phyloP scores from a whole-genome alignment of 805 yeast genomes.

The Priceomyces medius region DNA sequence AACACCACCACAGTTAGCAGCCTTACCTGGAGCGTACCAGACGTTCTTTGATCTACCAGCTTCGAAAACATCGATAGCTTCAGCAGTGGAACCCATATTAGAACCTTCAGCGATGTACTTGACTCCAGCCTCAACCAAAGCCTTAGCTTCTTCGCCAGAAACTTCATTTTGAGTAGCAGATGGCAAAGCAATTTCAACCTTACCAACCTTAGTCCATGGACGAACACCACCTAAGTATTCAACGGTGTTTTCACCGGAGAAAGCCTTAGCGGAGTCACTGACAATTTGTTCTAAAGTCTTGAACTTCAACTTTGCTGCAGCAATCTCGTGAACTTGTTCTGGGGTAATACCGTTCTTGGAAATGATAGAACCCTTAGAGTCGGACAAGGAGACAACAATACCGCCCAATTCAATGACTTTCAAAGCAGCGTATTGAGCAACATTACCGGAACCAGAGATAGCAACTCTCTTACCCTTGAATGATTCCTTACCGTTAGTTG shows the following conservation, averaged over 20 bases:
- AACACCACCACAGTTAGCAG: slow-evolving; percentile 99
- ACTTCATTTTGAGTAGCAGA: slow-evolving; percentile 99
- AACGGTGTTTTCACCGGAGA: slow-evolving; percentile 53
- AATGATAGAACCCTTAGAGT: slow-evolving; percentile 88
- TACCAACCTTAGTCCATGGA: slow-evolving; percentile 92
- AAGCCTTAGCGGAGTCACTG: slow-evolving; percentile 51
- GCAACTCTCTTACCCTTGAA: slow-evolving; percentile 94
- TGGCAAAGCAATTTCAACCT: slow-evolving; percentile 94
- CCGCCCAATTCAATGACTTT: slow-evolving; percentile 97
- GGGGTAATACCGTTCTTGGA: slow-evolving; percentile 78
- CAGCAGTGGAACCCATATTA: slow-evolving; percentile 98
- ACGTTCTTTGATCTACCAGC: slow-evolving; percentile 66
- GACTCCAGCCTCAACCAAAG: slow-evolving; percentile 87
- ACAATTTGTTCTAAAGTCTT: slow-evolving; percentile 69
- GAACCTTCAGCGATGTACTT: slow-evolving; percentile 98
- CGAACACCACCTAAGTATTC: slow-evolving; percentile 90
- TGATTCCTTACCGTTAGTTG: slow-evolving; percentile 83
- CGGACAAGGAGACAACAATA: slow-evolving; percentile 88
- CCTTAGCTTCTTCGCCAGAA: slow-evolving; percentile 94
- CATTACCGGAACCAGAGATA: slow-evolving; percentile 97
- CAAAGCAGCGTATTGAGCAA: slow-evolving; percentile 98
- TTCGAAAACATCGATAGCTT: slow-evolving; percentile 94
- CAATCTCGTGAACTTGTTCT: slow-evolving; percentile 74
- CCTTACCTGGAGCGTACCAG: slow-evolving; percentile 99
- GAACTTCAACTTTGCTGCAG: slow-evolving; percentile 77